Evolutionary conservation across 495 filamentous ascomycete genomes (phyloP).

Genomic region (Tuber calosporum): DNA sequence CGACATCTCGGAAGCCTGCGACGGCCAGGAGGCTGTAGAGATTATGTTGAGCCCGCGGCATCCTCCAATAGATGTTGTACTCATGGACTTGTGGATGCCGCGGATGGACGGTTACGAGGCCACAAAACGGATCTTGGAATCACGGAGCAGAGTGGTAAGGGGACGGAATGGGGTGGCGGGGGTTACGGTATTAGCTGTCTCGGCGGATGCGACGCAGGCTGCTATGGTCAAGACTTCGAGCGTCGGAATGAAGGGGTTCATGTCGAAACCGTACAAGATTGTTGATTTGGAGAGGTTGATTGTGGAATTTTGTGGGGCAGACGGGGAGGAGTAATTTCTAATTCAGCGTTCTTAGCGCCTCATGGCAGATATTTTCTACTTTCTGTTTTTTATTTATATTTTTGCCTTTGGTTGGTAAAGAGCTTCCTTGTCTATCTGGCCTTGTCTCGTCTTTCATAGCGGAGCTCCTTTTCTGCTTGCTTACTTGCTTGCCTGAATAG

Average conservation of each 20-base stretch:
- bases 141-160: constrained; percentile 44
- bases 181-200: constrained; percentile 60
- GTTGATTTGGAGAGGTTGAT: constrained; percentile 63
- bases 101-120: constrained; percentile 76
- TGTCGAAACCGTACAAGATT: constrained; percentile 73
- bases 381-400: constrained; percentile 13
- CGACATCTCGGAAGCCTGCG: constrained; percentile 60
- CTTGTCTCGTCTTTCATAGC: constrained; percentile 6
- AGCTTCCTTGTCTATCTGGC: constrained; percentile 8
- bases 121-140: constrained; percentile 56
- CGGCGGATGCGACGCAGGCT: constrained; percentile 66
- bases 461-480: constrained; percentile 25
- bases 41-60: constrained; percentile 49
- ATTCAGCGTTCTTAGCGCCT: constrained; percentile 4
- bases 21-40: constrained; percentile 65
- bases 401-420: constrained; percentile 24
- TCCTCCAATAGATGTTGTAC: constrained; percentile 55
- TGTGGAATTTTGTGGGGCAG: constrained; percentile 51
- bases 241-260: constrained; percentile 68
- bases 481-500: constrained; percentile 11
- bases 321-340: constrained; percentile 14
- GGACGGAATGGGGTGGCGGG: constrained; percentile 23
- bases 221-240: constrained; percentile 57
- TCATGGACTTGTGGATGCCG: constrained; percentile 88
- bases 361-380: constrained; percentile 26